Evolutionary conservation across 371 early-diverging fungal genomes (phyloP), one percentile per base, ranked within the genome.

Genomic region (Mortierella sp.): DNA sequence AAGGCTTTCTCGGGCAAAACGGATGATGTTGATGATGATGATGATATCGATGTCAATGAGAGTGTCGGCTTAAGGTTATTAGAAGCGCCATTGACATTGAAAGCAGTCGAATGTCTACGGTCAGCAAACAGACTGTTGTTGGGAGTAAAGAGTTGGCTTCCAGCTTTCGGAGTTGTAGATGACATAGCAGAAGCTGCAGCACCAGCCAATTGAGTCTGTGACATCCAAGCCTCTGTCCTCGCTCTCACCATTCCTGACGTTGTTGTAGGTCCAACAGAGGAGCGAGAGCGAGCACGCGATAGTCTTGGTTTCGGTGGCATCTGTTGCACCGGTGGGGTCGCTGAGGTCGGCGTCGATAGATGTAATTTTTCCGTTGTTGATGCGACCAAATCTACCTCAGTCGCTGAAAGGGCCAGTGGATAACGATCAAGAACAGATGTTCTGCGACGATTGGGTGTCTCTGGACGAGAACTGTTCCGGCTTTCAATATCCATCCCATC

Each of bases 221-320:
- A 62, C 68, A 73, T 58, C 39, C 42, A 68, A 5, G 75, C 68
- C 47, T 73, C 64, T 19, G 68, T 73, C 28, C 68, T 57, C 17
- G 75, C 75, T 26, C 50, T 62, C 26, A 73, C 68, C 39, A 64
- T 49, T 6, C 60, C 63, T 17, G 56, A 17, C 6, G 64, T 53
- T 7, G 57, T 17, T 7, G 57, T 17, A 1, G 67, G 54, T 2
- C 56, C 56, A 21, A 60, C 75, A 19, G 64, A 52, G 8, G 75
- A 68, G 6, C 64, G 69, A 32, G 75, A 73, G 8, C 75, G 58
- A 23, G 39, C 49, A 34, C 75, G 75, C 17, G 46, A 46, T 2
- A 60, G 5, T 3, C 19, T 44, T 8, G 64, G 60, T 9, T 34
- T 41, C 19, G 30, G 42, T 12, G 75, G 30, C 28, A 5, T 23